Base-by-base conservation (phyloP, 192 early-diverging fungal genomes). In the Coemansia sp. region DNA sequence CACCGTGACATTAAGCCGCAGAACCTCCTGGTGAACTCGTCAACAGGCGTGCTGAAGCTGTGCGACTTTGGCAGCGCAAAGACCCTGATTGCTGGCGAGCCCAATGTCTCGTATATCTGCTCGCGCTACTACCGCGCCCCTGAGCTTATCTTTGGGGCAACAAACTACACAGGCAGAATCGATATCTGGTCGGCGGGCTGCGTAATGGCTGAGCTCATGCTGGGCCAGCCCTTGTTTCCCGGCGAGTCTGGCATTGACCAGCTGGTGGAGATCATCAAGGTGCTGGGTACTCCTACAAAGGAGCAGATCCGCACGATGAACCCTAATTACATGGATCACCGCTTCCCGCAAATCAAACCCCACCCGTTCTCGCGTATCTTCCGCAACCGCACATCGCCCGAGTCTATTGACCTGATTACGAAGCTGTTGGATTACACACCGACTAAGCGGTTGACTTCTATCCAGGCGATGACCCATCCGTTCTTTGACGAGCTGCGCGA, bases 1-100 rank as follows among this genome's bases (percentile, higher is more conserved):
- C 97, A 99, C 71, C 90, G 97, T 65, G 97, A 99, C 77, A 98
- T 99, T 74, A 99, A 99, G 83, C 97, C 97, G 59, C 97, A 98
- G 80, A 99, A 99, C 76, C 79, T 99, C 77, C 85, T 99, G 57
- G 84, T 99, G 40, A 91, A 98, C 74, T 92, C 93, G 59, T 62
- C 85, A 14, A 90, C 53, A 8, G 95, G 95, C n/a, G 88, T 98
- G 60, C 84, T 99, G 50, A 99, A 98, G 72, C 85, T 99, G 53
- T 98, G 95, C 75, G 97, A 99, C 79, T 99, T 99, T 84, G 97
- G 97, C 78, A 92, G 91, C 67, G 97, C 97, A 43, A 99, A 99
- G 83, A 92, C 93, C 14, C 86, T 99, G 56, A 83, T 95, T 20
- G 88, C 89, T 28, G 97, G 93, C 36, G 97, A 99, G 79, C 94